These are phyloP conservation scores for Hymenoscyphus fructigenus DNA, from an alignment of 2,329 filamentous ascomycete species.

Conservation along the genomic window DNA sequence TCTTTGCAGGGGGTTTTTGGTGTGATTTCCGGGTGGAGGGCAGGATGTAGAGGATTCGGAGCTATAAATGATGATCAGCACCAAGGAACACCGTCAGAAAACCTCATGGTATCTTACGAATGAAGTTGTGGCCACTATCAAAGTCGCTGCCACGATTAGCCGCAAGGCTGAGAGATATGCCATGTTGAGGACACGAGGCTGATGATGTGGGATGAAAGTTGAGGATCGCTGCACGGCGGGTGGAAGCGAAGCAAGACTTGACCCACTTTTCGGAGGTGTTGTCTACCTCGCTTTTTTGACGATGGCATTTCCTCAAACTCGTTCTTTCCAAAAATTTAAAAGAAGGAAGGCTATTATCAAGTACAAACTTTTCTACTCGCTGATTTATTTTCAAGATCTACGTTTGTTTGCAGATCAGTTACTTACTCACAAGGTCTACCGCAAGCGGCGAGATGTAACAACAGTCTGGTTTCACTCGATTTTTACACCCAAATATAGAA, in stretches of 20 bases:
- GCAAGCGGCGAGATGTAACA: too few relatives aligned
- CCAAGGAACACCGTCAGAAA: neutral
- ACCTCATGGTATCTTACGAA: constrained; percentile 33
- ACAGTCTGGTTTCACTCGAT: too few relatives aligned
- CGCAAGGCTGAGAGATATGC: constrained; percentile 28
- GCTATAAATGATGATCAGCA: constrained; percentile 22
- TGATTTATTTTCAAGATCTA: too few relatives aligned
- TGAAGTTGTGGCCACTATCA: constrained; percentile 27
- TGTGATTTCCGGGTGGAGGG: constrained; percentile 19
- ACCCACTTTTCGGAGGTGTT: neutral
- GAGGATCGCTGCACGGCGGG: neutral
- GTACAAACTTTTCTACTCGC: too few relatives aligned
- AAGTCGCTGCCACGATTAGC: constrained; percentile 23
- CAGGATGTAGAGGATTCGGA: constrained; percentile 34
- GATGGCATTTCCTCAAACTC: neutral
- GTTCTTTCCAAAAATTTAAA: neutral
- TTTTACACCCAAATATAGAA: too few relatives aligned
- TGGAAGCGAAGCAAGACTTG: neutral
- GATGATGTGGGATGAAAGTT: constrained; percentile 5
- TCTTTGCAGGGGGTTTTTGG: constrained; percentile 9
- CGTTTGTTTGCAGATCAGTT: too few relatives aligned
- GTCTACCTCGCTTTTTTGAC: neutral
- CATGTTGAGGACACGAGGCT: constrained; percentile 30
- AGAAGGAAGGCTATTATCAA: neutral
- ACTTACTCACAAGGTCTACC: too few relatives aligned